These are phyloP conservation scores for Corchorus capsularis DNA, from an alignment of 345 rosid species.

Conservation along the genomic window DNA sequence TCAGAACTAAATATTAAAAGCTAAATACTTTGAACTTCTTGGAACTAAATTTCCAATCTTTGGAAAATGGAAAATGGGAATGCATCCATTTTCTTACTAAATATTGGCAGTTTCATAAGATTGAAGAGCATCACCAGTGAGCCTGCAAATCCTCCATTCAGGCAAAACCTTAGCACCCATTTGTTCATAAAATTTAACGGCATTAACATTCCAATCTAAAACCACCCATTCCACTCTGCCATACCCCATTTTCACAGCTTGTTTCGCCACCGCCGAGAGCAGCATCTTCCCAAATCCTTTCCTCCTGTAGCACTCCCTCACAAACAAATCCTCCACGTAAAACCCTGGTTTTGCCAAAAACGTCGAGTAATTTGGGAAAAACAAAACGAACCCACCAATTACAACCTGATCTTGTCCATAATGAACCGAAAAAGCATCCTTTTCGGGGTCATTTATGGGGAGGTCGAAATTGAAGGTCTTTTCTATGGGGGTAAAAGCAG, in stretches of 20 bases:
- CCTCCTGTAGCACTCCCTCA: conserved; percentile 79
- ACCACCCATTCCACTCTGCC: conserved; percentile 93
- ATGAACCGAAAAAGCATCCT: conserved; percentile 42
- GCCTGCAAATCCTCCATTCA: conserved; percentile 86
- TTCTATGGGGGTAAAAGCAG: conserved; percentile 43
- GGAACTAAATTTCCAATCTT: background rate
- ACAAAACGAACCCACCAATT: conserved; percentile 82
- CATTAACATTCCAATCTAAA: conserved; percentile 89
- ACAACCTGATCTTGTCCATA: conserved; percentile 32
- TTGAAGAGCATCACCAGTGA: conserved; percentile 79
- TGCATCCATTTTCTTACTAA: conserved; percentile 14
- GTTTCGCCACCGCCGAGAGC: conserved; percentile 75
- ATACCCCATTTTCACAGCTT: conserved; percentile 85
- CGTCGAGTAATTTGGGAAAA: conserved; percentile 73
- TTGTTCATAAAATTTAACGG: conserved; percentile 76
- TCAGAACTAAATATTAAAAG: background rate
- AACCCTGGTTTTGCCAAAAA: conserved; percentile 82
- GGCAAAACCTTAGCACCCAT: conserved; percentile 79
- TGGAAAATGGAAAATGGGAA: background rate
- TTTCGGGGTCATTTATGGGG: conserved; percentile 61
- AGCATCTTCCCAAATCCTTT: conserved; percentile 78
- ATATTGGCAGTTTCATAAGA: conserved; percentile 50
- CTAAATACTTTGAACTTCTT: background rate
- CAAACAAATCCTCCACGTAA: conserved; percentile 78
- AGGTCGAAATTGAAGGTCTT: conserved; percentile 45